Evolutionary conservation across 2,329 filamentous ascomycete genomes (phyloP).

Genomic region (Monosporascus cannonballus): DNA sequence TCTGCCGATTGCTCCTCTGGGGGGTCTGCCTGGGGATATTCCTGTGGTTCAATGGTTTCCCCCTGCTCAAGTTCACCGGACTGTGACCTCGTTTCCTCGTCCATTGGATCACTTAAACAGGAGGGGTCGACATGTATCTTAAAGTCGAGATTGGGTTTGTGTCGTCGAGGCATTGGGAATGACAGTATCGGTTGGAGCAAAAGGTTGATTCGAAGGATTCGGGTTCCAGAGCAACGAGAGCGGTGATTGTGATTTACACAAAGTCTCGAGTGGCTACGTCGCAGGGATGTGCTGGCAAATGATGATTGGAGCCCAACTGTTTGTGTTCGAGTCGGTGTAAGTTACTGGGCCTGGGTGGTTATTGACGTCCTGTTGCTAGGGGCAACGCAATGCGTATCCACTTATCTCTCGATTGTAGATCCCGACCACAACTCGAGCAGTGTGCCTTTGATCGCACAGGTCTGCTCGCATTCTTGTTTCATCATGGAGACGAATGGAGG

Average conservation of each 20-base stretch:
- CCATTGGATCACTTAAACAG: slow-evolving; percentile 35
- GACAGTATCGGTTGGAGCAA: neutral
- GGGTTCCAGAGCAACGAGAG: neutral
- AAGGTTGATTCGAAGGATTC: neutral
- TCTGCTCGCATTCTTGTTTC: no score
- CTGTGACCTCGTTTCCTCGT: slow-evolving; percentile 25
- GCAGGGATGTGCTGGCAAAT: neutral
- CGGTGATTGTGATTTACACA: neutral
- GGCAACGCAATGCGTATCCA: no score
- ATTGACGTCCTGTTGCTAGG: no score
- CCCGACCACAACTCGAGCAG: no score
- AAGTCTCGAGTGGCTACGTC: neutral
- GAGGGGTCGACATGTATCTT: slow-evolving; percentile 43
- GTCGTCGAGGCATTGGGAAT: slow-evolving; percentile 17
- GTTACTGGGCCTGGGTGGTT: neutral
- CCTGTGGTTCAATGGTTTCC: neutral
- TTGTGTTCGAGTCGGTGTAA: neutral
- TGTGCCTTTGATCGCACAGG: no score
- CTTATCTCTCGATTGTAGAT: no score
- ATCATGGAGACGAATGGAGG: no score
- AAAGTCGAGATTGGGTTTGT: slow-evolving; percentile 34
- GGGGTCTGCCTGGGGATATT: neutral
- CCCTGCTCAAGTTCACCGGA: slow-evolving; percentile 4
- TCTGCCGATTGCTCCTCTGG: neutral
- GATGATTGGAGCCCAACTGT: neutral